Conservation (phyloP, 2,329 filamentous ascomycete genomes). For the Huntiella abstrusa region DNA sequence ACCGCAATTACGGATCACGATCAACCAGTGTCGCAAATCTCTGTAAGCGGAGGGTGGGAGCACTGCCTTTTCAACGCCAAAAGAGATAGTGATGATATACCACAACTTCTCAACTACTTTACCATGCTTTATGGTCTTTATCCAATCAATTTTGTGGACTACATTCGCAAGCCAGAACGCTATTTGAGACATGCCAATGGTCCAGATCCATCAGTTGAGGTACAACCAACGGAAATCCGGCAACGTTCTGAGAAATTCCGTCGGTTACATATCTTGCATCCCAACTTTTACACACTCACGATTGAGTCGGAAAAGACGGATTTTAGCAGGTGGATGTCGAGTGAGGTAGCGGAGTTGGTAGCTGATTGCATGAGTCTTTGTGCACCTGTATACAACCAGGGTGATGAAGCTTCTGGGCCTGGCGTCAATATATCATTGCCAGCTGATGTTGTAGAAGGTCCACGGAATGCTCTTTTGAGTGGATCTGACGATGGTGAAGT, state of each 20-base stretch:
- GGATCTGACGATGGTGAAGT: not conserved
- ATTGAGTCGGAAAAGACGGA: constrained; percentile 65
- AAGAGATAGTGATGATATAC: constrained; percentile 40
- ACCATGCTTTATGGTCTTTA: constrained; percentile 70
- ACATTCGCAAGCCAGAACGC: constrained; percentile 63
- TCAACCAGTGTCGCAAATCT: constrained; percentile 12
- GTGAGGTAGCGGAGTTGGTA: constrained; percentile 61
- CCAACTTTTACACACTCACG: constrained; percentile 68
- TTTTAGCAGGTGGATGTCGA: constrained; percentile 58
- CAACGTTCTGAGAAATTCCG: constrained; percentile 58
- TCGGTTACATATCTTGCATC: constrained; percentile 54
- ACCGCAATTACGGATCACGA: constrained; percentile 18
- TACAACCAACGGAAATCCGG: constrained; percentile 60
- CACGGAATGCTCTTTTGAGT: constrained; percentile 1
- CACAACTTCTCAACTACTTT: constrained; percentile 56
- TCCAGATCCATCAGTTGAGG: constrained; percentile 50
- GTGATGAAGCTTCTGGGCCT: not conserved
- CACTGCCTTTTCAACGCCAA: constrained; percentile 42
- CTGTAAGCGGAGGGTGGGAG: constrained; percentile 37
- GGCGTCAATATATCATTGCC: not conserved
- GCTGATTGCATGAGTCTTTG: constrained; percentile 56
- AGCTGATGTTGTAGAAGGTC: not conserved
- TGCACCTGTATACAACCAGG: constrained; percentile 19
- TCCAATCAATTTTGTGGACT: constrained; percentile 71
- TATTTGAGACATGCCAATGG: constrained; percentile 58